Evolutionary conservation across 331 rosid genomes (phyloP), one percentile per base, ranked within the genome.

Genomic region (Stylosanthes scabra): DNA sequence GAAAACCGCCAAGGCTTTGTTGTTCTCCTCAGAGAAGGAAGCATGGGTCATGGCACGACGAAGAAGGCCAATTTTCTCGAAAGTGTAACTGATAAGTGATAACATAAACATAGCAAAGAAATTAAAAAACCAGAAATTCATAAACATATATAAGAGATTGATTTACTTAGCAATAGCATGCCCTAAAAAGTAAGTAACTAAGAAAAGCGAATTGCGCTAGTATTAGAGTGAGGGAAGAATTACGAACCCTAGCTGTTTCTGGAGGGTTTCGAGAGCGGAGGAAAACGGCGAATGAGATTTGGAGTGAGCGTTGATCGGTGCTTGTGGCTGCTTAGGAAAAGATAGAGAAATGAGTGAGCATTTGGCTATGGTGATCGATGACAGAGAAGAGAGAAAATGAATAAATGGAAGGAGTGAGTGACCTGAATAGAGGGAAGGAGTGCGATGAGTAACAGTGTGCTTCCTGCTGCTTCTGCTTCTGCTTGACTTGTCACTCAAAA

Each of bases 1-100:
- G 1, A 89, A 54, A 76, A 88, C 67, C 78, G 87, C 77, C 78
- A 89, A 66, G 1, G 92, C 97, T 70, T 56, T 85, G 83, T 86
- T 89, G 87, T 89, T 91, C 69, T 91, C 97, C 64, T 84, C 87
- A 0, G 97, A 91, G 88, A 87, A 91, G 3, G 97, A 91, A 52
- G 90, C 83, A 49, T 91, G 97, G 1, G 96, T 91, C 91, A 91
- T 79, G 3, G 97, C 96, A 7, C 96, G 90, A 45, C 91, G 87
- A 11, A 91, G 97, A 59, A 89, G 82, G 34, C 56, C 40, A n/a
- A 57, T 29, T 61, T 46, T 81, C 76, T 73, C 56, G 83, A 87
- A 91, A 9, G 50, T 75, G 75, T 87, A 86, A 39, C 97, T 91
- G 75, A 58, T 31, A n/a, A n/a, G n/a, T n/a, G n/a, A n/a, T n/a